Evolutionary conservation across 163 green algal species (phyloP).

Genomic region (Chlamydomonas reinhardtii): DNA sequence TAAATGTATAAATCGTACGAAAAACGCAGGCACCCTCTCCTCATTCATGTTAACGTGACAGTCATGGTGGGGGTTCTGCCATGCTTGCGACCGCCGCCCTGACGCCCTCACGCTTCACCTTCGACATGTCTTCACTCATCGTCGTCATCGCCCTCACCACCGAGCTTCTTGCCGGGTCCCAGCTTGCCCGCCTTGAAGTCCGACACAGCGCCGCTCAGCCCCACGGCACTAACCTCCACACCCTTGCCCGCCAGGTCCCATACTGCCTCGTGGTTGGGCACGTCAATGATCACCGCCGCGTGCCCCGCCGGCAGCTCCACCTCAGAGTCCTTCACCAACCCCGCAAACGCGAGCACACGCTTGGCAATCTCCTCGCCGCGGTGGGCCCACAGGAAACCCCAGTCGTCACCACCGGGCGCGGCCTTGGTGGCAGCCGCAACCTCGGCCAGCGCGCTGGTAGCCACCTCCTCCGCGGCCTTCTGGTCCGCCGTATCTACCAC

Average conservation of each 20-base stretch:
- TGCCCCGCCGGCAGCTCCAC: neutral
- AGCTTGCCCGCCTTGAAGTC: constrained; percentile 22
- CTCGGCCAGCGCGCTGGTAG: neutral
- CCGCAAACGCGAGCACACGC: constrained; percentile 21
- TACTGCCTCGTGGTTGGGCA: constrained; percentile 4
- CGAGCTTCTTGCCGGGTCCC: constrained; percentile 9
- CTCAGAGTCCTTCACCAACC: neutral
- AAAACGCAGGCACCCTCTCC: no score
- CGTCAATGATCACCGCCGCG: constrained; percentile 14
- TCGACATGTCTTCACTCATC: no score
- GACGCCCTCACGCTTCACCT: no score
- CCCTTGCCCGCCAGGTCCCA: constrained; percentile 15
- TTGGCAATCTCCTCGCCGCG: neutral
- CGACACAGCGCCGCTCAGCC: neutral
- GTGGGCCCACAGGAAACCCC: constrained; percentile 22
- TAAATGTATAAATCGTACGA: no score
- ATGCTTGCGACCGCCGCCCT: no score
- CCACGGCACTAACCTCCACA: constrained; percentile 6
- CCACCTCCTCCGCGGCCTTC: neutral
- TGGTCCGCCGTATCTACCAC: neutral
- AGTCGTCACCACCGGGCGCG: neutral
- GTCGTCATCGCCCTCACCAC: neutral
- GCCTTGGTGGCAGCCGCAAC: neutral
- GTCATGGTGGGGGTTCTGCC: no score
- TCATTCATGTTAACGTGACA: no score